Evolutionary conservation across 106 monocot genomes (phyloP).

Genomic region (Posidonia australis): DNA sequence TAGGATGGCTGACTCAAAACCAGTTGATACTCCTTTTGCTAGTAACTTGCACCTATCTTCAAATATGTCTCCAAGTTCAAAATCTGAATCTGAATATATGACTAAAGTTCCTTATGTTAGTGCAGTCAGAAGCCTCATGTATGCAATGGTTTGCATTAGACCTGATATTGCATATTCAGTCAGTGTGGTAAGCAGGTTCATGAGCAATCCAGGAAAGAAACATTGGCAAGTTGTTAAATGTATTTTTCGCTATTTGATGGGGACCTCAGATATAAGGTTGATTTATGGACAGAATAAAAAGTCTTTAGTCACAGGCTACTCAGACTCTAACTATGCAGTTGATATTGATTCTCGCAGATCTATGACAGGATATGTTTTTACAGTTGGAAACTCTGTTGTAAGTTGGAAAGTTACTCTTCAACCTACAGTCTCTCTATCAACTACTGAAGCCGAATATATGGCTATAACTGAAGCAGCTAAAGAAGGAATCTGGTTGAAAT

Average conservation of each 20-base stretch:
- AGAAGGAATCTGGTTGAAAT: background rate
- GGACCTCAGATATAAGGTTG: background rate
- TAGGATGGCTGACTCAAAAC: background rate
- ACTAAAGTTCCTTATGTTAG: background rate
- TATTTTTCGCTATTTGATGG: background rate
- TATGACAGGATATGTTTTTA: background rate
- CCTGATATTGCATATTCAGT: background rate
- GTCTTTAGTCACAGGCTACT: background rate
- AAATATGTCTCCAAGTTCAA: background rate
- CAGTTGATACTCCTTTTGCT: background rate
- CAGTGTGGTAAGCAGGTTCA: conserved; percentile 1
- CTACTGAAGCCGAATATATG: background rate
- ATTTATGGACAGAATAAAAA: background rate
- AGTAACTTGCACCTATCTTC: background rate
- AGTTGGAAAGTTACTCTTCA: background rate
- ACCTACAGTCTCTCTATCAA: background rate
- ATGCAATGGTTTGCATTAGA: conserved; percentile 4
- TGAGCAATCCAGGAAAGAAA: conserved; percentile 5
- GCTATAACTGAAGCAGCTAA: background rate
- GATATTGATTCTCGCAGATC: background rate
- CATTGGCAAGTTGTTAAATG: conserved; percentile 4
- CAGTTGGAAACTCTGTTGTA: background rate
- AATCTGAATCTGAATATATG: background rate
- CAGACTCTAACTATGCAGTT: background rate
- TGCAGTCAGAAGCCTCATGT: conserved; percentile 3